Conservation (phyloP, 805 yeast species). For the Yarrowia divulgata region DNA sequence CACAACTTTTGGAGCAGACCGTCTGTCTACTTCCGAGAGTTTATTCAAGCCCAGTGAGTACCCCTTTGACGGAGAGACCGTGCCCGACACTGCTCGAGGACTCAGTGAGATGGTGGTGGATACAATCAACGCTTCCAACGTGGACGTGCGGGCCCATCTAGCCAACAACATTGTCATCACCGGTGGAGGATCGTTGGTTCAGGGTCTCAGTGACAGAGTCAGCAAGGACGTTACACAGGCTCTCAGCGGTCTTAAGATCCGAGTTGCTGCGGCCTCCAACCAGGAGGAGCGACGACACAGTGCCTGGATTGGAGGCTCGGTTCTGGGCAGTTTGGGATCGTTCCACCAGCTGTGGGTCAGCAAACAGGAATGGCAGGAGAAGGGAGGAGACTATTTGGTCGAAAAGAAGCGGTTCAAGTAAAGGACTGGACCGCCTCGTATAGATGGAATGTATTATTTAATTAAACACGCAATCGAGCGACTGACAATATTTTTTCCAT, state of each 20-base stretch:
- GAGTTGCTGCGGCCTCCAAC: slow-evolving; percentile 80
- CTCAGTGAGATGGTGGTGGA: slow-evolving; percentile 67
- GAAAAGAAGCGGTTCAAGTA: slow-evolving; percentile 59
- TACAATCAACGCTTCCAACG: slow-evolving; percentile 62
- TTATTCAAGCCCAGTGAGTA: slow-evolving; percentile 65
- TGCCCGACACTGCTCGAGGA: slow-evolving; percentile 47
- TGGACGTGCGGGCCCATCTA: slow-evolving; percentile 86
- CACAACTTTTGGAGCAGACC: slow-evolving; percentile 63
- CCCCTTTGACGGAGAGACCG: slow-evolving; percentile 45
- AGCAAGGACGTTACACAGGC: slow-evolving; percentile 69
- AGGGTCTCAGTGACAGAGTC: slow-evolving; percentile 80
- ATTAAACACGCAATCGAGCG: neutral
- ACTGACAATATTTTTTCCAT: too few relatives aligned
- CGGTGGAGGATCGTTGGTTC: slow-evolving; percentile 81
- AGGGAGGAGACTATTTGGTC: slow-evolving; percentile 80
- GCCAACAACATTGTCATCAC: slow-evolving; percentile 90
- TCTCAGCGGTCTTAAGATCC: slow-evolving; percentile 84
- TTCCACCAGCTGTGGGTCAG: slow-evolving; percentile 98
- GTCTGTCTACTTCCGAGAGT: slow-evolving; percentile 73
- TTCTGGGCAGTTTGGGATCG: slow-evolving; percentile 85
- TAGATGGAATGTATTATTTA: slow-evolving; percentile 34
- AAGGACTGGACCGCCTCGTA: neutral
- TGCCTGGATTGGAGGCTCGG: slow-evolving; percentile 93
- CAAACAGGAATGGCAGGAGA: slow-evolving; percentile 84
- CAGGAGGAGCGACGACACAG: slow-evolving; percentile 77